Evolutionary conservation across 78 protist genomes (phyloP).

Genomic region (Goniomonas avonlea): DNA sequence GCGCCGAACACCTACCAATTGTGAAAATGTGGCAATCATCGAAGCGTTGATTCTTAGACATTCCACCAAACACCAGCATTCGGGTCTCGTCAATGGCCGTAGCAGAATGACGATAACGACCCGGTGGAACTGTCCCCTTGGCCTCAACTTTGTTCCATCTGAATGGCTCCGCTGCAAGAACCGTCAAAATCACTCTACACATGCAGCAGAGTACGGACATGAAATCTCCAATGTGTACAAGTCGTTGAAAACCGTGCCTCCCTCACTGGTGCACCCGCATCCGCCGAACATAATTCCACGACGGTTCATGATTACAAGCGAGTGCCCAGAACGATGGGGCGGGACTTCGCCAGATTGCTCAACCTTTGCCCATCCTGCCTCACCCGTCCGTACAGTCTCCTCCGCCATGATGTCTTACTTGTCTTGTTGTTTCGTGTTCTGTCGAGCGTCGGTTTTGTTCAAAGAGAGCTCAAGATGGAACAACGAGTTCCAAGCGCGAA

Average conservation of each 20-base stretch:
- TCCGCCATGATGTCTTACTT: too few species aligned
- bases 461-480: too few species aligned
- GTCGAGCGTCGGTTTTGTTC: too few species aligned
- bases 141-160: constrained; percentile 3
- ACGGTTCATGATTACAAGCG: neutral
- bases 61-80: neutral
- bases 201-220: neutral
- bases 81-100: neutral
- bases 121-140: neutral
- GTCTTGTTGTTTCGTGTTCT: too few species aligned
- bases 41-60: neutral
- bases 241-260: neutral
- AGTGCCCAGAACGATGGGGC: too few species aligned
- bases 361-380: too few species aligned
- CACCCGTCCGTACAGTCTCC: too few species aligned
- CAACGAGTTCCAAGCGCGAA: too few species aligned
- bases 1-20: too few species aligned
- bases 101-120: neutral
- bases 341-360: too few species aligned
- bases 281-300: constrained; percentile 3
- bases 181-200: too few species aligned
- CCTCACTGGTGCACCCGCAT: neutral
- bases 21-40: neutral
- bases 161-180: too few species aligned
- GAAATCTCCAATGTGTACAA: neutral